Evolutionary conservation across 2,329 filamentous ascomycete species (phyloP), one percentile per base, ranked within the genome.

Genomic region (Colletotrichum coccodes): DNA sequence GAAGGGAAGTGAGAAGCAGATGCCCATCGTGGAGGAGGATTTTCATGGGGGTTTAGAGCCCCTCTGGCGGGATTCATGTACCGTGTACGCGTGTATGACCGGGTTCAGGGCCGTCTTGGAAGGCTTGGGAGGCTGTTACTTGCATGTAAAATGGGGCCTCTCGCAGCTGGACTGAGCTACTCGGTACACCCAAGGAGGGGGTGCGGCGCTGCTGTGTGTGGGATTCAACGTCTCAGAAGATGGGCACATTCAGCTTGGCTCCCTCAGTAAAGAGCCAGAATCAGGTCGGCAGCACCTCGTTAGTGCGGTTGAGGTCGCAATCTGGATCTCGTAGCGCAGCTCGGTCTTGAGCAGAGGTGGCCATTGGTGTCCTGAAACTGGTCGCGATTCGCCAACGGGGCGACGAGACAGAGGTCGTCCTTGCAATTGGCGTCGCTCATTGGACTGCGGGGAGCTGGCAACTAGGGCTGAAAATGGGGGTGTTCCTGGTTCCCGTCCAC

Each of bases 111-210:
- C 42, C 47, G 61, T 56, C 46, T 58, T 42, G 65, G 65, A 49
- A 57, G 56, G 42, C 56, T 59, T 59, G 56, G 56, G 40, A 59
- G 32, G 66, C 40, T 47, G 49, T 69, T 50, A 60, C 61, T 44
- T 69, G 66, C 66, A 66, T 69, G 66, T 60, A 60, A 59, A 65
- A 42, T 60, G 61, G 66, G 65, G 49, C 61, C 59, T 56, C 26
- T 36, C 46, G 49, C 54, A 56, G 61, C 61, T 64, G 53, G 62
- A 54, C 49, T 50, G 61, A 40, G 30, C 26, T 65, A n/a, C n/a
- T n/a, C n/a, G n/a, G n/a, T n/a, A 30, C 34, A 38, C n/a, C 60
- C 60, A 40, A 60, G 61, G 53, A 49, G 52, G 52, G 44, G 52
- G 44, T 42, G 62, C 18, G 26, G 30, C 30, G 47, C 53, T 23